These are phyloP conservation scores for Rutstroemia sp. DNA, from an alignment of 2,329 filamentous ascomycete genomes.

Conservation along the genomic window DNA sequence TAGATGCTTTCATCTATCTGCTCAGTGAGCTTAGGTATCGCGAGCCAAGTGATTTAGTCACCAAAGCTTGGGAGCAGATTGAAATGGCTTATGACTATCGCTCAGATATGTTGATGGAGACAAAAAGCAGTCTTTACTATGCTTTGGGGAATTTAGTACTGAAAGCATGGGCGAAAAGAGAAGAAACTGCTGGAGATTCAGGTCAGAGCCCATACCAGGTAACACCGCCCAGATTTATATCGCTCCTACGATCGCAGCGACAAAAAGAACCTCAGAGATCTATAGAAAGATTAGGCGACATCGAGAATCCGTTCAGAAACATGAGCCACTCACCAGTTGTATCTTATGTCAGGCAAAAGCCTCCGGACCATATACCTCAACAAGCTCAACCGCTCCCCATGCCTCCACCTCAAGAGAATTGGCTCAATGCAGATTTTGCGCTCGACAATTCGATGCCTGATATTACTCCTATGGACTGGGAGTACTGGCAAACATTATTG, in stretches of 20 bases:
- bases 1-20: constrained; percentile 31
- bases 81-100: constrained; percentile 26
- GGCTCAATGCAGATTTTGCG: constrained; percentile 8
- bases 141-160: constrained; percentile 26
- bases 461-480: constrained; percentile 24
- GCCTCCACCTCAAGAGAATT: background rate
- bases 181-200: constrained; percentile 16
- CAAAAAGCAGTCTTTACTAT: constrained; percentile 22
- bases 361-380: background rate
- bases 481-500: constrained; percentile 27
- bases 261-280: constrained; percentile 1
- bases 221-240: constrained; percentile 6
- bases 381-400: background rate
- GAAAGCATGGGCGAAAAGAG: constrained; percentile 26
- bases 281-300: background rate
- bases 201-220: constrained; percentile 4
- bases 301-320: background rate
- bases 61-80: constrained; percentile 28
- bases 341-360: constrained; percentile 7
- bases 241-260: constrained; percentile 18
- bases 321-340: background rate
- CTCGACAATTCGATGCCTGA: constrained; percentile 19
- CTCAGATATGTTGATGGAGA: constrained; percentile 23
- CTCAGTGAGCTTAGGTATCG: constrained; percentile 29
- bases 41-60: constrained; percentile 23